phyloP scores from a whole-genome alignment of 768 basidiomycete genomes.

The Melanogaster broomeanus region DNA sequence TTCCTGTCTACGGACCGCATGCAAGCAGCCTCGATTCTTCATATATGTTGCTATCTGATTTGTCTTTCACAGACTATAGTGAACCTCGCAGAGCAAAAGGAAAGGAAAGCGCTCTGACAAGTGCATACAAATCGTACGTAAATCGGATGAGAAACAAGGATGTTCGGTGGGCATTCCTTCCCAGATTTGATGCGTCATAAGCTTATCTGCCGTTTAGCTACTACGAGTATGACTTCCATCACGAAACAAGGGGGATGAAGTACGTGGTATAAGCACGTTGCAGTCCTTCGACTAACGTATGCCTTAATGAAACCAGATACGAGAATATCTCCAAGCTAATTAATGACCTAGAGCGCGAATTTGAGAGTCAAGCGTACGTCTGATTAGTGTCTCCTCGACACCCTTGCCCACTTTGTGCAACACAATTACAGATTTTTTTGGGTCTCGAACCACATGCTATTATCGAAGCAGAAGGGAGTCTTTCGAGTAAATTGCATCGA shows the following conservation, averaged over 20 bases:
- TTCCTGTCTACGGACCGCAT: conserved; percentile 75
- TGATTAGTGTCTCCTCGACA: not conserved
- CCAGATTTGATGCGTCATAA: not conserved
- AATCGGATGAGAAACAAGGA: conserved; percentile 56
- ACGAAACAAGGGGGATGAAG: conserved; percentile 95
- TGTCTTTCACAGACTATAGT: conserved; percentile 62
- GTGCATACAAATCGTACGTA: conserved; percentile 73
- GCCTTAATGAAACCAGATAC: conserved; percentile 50
- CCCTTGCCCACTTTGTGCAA: conserved; percentile 2
- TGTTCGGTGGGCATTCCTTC: conserved; percentile 48
- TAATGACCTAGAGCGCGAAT: conserved; percentile 65
- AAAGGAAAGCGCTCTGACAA: conserved; percentile 80
- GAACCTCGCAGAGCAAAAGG: conserved; percentile 90
- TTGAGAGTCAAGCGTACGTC: conserved; percentile 77
- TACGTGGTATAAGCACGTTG: conserved; percentile 35
- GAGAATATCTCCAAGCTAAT: conserved; percentile 88
- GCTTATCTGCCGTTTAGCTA: conserved; percentile 47
- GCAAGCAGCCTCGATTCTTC: conserved; percentile 40
- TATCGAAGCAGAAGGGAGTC: conserved; percentile 83
- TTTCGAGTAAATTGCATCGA: conserved; percentile 96
- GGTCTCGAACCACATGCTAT: conserved; percentile 66
- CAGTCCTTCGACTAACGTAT: not conserved
- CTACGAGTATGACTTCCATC: conserved; percentile 89
- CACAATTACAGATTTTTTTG: conserved; percentile 66
- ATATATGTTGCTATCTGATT: conserved; percentile 4